Base-by-base conservation (phyloP, 1,284 basidiomycete genomes). In the Cerioporus squamosus region DNA sequence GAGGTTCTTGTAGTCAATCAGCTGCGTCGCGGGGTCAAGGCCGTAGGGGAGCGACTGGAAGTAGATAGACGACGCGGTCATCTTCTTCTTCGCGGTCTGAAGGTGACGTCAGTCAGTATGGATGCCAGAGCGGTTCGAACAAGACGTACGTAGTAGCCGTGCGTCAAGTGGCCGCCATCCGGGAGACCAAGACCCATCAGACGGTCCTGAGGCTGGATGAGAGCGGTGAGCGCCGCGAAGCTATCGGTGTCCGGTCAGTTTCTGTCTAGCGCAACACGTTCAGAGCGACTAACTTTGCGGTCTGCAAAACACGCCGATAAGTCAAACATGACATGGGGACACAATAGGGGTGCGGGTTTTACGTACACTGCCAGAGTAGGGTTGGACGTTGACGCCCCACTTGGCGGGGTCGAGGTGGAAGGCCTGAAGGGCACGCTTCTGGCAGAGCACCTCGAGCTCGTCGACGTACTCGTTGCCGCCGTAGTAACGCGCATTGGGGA, bases 321-420 rank as follows among this genome's bases (percentile, higher is more conserved):
- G 49, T 57, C 39, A 50, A 2, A 44, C 20, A 12, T 33, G 17
- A 40, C 26, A 20, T 50, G 29, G 15, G 18, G 40, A 17, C 61
- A 46, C 22, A 51, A 52, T 5, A 53, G 20, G 15, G 44, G 26
- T 63, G 39, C n/a, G 7, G 38, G 20, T 33, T 31, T 61, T 61
- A 64, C 65, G 55, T 49, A 86, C 90, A 75, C 74, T 87, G 65
- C 90, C 96, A 70, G 95, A 98, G 82, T 99, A 99, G 18, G 97
- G 97, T 80, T 99, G 97, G 63, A 99, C 97, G 74, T 99, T 99
- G 77, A 99, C 96, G 70, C 97, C 97, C 97, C 97, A 99, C 72
- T 88, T 85, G 61, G 85, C 82, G 53, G 93, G 87, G 79, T 98
- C 95, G 65, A 98, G 91, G 83, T 95, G 89, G 87, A 98, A 99